Evolutionary conservation across 1,139 yeast species (phyloP), one percentile per base, ranked within the genome.

Genomic region (Komagataea norvegica): DNA sequence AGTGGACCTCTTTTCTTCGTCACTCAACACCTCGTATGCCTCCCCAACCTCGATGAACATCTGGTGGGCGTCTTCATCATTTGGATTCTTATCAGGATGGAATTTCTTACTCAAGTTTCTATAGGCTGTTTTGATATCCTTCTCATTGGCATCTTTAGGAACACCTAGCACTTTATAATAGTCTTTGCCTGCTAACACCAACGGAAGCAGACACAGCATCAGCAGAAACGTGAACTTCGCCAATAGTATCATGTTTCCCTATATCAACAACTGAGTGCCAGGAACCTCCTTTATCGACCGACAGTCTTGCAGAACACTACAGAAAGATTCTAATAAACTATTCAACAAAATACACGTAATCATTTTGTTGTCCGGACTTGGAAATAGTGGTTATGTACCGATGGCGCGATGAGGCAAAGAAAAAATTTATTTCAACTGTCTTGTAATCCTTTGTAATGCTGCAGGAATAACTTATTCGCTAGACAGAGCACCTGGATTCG

Each of bases 11-110:
- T 87, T 85, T 40, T 83, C 85, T 11, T 73, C 62, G 56, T 89
- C 89, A 43, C 80, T 74, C 45, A 91, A 70, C 10, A 88, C 86
- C 45, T 89, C 97, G 59, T 91, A 91, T 0, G 97, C 97, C 51
- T 84, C 95, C 8, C 96, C 95, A 21, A 91, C 76, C 59, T 88
- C 95, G 37, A 91, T 80, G 60, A 88, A 91, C 61, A 75, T 81
- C 41, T 82, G 81, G 48, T 85, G 89, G 2, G 96, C 95, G 29
- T 73, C 81, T 17, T 85, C 91, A 48, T 81, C 77, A 8, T 79
- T 81, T 22, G 77, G 82, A 55, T 91, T 91, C 65, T 93, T 91
- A 60, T 91, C 98, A 1, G 98, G 98, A 57, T 91, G 98, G 60
- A 76, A 88, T 55, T 85, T 86, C 59, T 88, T 83, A 49, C 93